These are phyloP conservation scores for Trichoderma brevicompactum DNA, from an alignment of 2,329 filamentous ascomycete genomes.

Conservation along the genomic window DNA sequence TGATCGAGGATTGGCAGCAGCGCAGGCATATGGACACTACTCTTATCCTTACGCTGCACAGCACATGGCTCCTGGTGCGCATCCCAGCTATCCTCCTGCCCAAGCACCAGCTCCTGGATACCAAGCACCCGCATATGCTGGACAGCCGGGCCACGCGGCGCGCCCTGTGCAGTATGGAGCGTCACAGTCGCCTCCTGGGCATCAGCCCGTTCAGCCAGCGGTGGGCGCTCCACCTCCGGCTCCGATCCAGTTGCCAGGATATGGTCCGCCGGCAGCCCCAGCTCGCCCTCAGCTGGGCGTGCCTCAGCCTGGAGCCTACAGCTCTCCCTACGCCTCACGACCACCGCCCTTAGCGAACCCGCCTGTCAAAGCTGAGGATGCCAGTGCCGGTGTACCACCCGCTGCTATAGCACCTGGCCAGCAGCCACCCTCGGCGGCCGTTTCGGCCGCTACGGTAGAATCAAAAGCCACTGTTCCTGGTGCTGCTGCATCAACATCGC, in stretches of 20 bases:
- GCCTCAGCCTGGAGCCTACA: conserved; percentile 43
- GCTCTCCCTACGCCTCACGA: conserved; percentile 45
- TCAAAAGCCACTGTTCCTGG: conserved; percentile 33
- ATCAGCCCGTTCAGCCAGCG: conserved; percentile 31
- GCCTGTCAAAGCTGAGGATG: conserved; percentile 40
- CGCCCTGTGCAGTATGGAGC: conserved; percentile 41
- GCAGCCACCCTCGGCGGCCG: conserved; percentile 29
- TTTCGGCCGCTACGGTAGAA: conserved; percentile 28
- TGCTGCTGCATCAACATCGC: conserved; percentile 25
- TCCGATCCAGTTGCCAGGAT: conserved; percentile 43
- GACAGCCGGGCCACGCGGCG: conserved; percentile 38
- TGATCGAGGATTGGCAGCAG: conserved; percentile 51
- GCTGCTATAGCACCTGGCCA: conserved; percentile 28
- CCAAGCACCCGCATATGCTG: conserved; percentile 42
- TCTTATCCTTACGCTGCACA: conserved; percentile 43
- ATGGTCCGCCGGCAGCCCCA: conserved; percentile 44
- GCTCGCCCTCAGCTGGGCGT: conserved; percentile 41
- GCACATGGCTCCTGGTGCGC: conserved; percentile 41
- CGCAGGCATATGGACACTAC: conserved; percentile 46
- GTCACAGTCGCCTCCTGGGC: conserved; percentile 37
- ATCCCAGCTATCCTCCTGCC: conserved; percentile 41
- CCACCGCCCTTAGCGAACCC: conserved; percentile 39
- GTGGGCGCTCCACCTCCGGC: conserved; percentile 40
- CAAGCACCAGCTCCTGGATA: conserved; percentile 43
- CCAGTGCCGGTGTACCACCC: conserved; percentile 29